Base-by-base conservation (phyloP, 2,329 filamentous ascomycete genomes). In the Biscogniauxia marginata region DNA sequence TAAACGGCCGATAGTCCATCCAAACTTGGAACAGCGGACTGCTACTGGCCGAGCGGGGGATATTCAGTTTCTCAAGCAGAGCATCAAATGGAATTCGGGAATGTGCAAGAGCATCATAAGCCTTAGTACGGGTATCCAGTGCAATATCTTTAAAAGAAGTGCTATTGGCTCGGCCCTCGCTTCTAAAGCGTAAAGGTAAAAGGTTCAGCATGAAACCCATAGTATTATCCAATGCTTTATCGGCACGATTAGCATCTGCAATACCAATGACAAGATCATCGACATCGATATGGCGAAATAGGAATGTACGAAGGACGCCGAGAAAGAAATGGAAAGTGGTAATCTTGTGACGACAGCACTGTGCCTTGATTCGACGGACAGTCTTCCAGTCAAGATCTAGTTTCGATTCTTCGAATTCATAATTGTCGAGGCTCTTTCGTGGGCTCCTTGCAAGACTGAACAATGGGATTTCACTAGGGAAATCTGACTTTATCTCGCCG, bases 201-300 rank as follows among this genome's bases (percentile, higher is more conserved):
- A 83, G 63, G 55, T 84, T 83, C 2, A 83, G 56, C 44, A 78
- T 77, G 45, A 74, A 65, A 1, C 82, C 82, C 1, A 83, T 63
- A 2, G 65, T 79, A 1, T 62, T 53, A 7, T 65, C 55, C 1
- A 71, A 53, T 1, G 69, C 57, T 9, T 53, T 55, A 1, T 79
- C 74, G 0, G 8, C 22, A 1, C 64, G 39, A 44, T 74, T 75
- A 1, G 75, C 74, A 58, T 80, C 76, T 0, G 71, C 71, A 21
- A 80, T 66, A 4, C 78, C 79, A 51, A 81, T 77, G 21, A 58
- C 65, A 13, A 81, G 11, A 19, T 78, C 70, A 0, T 71, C 63
- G 0, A 62, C 53, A 19, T 70, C 68, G 0, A 68, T 47, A 2
- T 71, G 65, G 0, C 69, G 62, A 6, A 63, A 60, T 0, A 79